Evolutionary conservation across 2,329 filamentous ascomycete genomes (phyloP).

Genomic region (Colletotrichum tropicicola): DNA sequence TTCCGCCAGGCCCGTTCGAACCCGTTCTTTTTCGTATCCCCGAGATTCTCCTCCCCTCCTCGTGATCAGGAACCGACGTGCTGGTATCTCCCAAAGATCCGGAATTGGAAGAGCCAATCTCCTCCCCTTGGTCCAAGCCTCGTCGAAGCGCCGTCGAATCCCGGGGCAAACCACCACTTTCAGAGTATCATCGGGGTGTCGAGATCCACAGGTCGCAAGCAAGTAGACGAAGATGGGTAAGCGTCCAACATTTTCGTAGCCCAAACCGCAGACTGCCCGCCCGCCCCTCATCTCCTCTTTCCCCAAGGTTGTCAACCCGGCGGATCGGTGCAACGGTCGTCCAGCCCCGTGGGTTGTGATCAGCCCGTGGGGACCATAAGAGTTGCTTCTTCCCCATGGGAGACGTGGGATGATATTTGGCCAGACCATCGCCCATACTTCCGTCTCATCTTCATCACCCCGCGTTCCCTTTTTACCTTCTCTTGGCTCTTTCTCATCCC

Average conservation of each 20-base stretch:
- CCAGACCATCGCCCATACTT: slow-evolving; percentile 19
- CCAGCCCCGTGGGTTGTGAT: slow-evolving; percentile 23
- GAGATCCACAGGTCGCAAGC: slow-evolving; percentile 13
- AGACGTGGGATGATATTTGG: slow-evolving; percentile 20
- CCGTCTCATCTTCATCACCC: slow-evolving; percentile 10
- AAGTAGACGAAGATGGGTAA: slow-evolving; percentile 25
- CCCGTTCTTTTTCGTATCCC: background rate
- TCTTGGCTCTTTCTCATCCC: background rate
- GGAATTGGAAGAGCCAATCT: slow-evolving; percentile 11
- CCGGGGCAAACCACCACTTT: background rate
- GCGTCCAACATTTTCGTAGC: slow-evolving; percentile 17
- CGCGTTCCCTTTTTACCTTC: slow-evolving; percentile 1
- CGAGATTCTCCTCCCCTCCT: background rate
- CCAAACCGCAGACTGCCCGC: background rate
- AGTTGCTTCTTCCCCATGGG: slow-evolving; percentile 30
- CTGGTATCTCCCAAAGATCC: slow-evolving; percentile 15
- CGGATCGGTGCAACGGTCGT: slow-evolving; percentile 16
- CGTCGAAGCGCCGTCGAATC: slow-evolving; percentile 4
- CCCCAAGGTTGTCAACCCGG: slow-evolving; percentile 18
- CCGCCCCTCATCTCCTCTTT: slow-evolving; percentile 20
- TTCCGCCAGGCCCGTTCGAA: slow-evolving; percentile 19
- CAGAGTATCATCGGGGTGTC: background rate
- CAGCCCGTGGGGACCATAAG: slow-evolving; percentile 32
- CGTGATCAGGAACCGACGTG: background rate
- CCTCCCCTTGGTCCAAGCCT: background rate